Conservation (phyloP, 495 filamentous ascomycete species). For the Elasticomyces elasticus region DNA sequence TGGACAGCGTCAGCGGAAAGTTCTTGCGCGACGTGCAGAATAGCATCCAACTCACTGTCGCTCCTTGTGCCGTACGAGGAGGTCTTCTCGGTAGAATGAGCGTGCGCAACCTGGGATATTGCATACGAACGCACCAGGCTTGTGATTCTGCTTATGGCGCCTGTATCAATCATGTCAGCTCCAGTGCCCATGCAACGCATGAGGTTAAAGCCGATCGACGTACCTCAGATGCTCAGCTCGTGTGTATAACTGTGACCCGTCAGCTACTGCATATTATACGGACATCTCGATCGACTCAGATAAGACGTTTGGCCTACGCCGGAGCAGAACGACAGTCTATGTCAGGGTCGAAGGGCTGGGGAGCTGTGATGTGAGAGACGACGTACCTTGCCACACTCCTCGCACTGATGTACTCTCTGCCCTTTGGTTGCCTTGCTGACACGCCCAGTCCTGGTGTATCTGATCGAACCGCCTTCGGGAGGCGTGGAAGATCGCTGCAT, state of each 20-base stretch:
- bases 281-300: neutral
- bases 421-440: conserved; percentile 37
- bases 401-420: conserved; percentile 30
- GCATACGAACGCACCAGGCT: conserved; percentile 57
- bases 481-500: conserved; percentile 14
- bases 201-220: conserved; percentile 10
- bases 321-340: too few relatives aligned
- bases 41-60: conserved; percentile 56
- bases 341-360: too few relatives aligned
- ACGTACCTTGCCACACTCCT: conserved; percentile 32
- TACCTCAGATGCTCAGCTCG: conserved; percentile 78
- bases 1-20: conserved; percentile 7
- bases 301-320: too few relatives aligned
- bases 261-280: neutral
- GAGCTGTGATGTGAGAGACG: neutral
- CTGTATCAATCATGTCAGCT: conserved; percentile 32
- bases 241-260: conserved; percentile 39
- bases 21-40: neutral
- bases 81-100: conserved; percentile 61
- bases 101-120: conserved; percentile 51
- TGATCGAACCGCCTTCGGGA: conserved; percentile 15
- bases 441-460: conserved; percentile 31
- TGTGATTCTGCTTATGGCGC: conserved; percentile 82
- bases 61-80: conserved; percentile 69
- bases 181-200: neutral